Conservation (phyloP, 345 rosid species). For the Eucalyptus erythrocorys region DNA sequence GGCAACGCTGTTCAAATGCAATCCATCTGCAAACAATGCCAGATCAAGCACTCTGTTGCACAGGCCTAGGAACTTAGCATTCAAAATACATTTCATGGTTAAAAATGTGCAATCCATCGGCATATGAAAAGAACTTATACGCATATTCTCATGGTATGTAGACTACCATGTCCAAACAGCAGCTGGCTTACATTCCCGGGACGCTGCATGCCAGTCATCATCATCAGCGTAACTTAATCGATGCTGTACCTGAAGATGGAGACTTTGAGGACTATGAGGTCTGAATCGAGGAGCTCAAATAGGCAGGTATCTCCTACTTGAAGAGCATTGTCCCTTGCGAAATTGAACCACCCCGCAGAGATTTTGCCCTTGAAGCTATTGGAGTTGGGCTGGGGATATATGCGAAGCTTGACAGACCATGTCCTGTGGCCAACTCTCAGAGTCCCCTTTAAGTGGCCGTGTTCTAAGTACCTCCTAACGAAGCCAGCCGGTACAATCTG, state of each 20-base stretch:
- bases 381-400: neutral
- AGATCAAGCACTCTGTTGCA: neutral
- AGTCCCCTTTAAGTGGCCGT: neutral
- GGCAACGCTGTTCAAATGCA: neutral
- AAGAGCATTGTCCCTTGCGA: slow-evolving; percentile 2
- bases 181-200: neutral
- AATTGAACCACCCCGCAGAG: neutral
- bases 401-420: neutral
- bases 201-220: neutral
- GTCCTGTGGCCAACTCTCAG: neutral
- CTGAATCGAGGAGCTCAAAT: slow-evolving; percentile 3
- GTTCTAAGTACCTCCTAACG: neutral
- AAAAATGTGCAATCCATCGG: neutral
- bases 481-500: neutral
- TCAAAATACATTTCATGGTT: neutral
- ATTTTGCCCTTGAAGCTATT: neutral
- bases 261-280: neutral
- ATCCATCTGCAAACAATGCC: neutral
- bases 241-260: neutral
- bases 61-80: neutral
- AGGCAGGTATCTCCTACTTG: slow-evolving; percentile 2
- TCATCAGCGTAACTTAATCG: neutral
- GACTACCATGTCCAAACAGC: neutral
- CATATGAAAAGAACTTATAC: neutral
- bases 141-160: neutral